Percentiles rank a stretch among this genome's conserved stretches.
phyloP scores from a whole-genome alignment of 352 stramenopile species.

The Chrysophaeum taylorii region DNA sequence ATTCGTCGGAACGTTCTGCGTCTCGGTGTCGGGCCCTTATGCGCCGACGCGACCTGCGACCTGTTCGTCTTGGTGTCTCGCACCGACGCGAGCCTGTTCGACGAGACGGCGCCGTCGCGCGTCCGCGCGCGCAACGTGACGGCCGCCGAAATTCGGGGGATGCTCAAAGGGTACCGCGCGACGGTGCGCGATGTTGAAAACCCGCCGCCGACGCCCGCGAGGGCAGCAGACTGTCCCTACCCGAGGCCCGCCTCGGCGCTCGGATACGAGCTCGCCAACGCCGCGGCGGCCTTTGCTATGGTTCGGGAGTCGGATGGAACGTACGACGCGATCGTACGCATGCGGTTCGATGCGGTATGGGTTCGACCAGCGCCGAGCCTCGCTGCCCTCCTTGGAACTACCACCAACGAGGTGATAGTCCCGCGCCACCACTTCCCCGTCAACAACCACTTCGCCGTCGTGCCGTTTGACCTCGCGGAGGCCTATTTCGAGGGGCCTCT shows the following conservation, averaged over 20 bases:
- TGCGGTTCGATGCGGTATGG: constrained; percentile 2
- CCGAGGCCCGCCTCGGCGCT: too few relatives aligned
- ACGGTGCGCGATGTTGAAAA: not conserved
- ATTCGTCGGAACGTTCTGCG: not conserved
- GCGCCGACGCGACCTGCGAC: not conserved
- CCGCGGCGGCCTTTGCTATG: not conserved
- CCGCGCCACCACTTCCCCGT: constrained; percentile 8
- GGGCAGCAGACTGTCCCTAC: too few relatives aligned
- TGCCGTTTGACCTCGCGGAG: not conserved
- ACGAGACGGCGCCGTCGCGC: not conserved
- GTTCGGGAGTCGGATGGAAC: not conserved
- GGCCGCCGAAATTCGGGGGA: not conserved
- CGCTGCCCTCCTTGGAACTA: not conserved
- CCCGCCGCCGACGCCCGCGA: not conserved
- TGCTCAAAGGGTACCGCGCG: not conserved
- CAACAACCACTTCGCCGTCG: not conserved
- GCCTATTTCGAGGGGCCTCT: not conserved
- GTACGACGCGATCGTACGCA: not conserved
- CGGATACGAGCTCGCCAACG: not conserved
- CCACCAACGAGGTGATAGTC: not conserved
- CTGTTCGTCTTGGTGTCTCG: not conserved
- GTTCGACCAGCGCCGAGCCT: not conserved
- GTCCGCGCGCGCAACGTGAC: not conserved
- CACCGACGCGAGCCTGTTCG: not conserved
- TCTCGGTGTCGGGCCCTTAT: not conserved